Conservation (phyloP, 2,329 filamentous ascomycete species). For the Mycogone perniciosa region DNA sequence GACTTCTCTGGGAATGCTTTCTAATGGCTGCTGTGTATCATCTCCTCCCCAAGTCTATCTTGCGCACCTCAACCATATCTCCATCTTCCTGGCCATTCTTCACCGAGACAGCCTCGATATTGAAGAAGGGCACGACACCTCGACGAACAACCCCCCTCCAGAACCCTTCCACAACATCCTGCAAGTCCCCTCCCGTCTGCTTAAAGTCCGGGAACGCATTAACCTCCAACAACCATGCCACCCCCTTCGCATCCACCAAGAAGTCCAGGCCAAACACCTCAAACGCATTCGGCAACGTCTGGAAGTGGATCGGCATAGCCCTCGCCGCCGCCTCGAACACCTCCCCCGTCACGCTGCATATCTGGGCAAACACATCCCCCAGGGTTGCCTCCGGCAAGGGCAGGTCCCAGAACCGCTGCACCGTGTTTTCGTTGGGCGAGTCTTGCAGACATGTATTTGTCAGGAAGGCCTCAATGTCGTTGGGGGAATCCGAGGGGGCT, state of each 20-base stretch:
- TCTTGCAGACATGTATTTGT: conserved; percentile 94
- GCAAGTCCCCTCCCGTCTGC: conserved; percentile 81
- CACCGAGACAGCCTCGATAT: conserved; percentile 18
- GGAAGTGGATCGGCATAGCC: conserved; percentile 85
- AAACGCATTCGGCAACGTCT: conserved; percentile 80
- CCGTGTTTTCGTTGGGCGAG: conserved; percentile 52
- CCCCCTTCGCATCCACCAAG: conserved; percentile 60
- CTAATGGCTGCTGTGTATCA: conserved; percentile 14
- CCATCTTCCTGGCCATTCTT: conserved; percentile 24
- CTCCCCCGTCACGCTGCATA: conserved; percentile 66
- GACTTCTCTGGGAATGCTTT: neutral
- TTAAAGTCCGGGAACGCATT: conserved; percentile 96
- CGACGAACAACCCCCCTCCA: conserved; percentile 67
- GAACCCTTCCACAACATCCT: conserved; percentile 64
- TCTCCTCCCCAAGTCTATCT: conserved; percentile 47
- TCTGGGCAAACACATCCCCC: conserved; percentile 61
- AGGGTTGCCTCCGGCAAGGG: conserved; percentile 46
- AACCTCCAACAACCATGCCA: conserved; percentile 75
- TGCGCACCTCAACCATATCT: conserved; percentile 46
- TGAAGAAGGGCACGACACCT: conserved; percentile 64
- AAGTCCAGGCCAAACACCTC: conserved; percentile 92
- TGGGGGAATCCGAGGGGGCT: conserved; percentile 50
- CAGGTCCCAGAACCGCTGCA: conserved; percentile 70
- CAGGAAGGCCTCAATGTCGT: conserved; percentile 65
- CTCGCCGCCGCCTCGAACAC: conserved; percentile 81